Conservation (phyloP, 345 rosid species). For the Combretum micranthum region DNA sequence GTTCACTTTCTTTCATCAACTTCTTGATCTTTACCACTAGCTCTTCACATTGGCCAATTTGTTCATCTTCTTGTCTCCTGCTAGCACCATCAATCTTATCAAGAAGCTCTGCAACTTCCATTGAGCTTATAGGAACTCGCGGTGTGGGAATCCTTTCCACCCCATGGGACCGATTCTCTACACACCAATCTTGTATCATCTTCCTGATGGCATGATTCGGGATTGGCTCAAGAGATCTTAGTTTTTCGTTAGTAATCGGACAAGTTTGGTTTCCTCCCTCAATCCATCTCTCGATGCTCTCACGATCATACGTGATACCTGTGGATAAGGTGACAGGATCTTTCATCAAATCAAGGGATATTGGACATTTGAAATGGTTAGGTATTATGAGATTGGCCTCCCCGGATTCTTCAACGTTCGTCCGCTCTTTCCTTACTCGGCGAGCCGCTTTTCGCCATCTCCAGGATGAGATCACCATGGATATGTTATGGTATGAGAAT, state of each 20-base stretch:
- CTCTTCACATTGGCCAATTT: conserved; percentile 16
- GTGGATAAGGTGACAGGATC: conserved; percentile 85
- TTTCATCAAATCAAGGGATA: conserved; percentile 77
- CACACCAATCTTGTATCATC: conserved; percentile 81
- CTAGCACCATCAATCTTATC: conserved; percentile 11
- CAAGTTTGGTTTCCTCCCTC: conserved; percentile 60
- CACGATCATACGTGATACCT: conserved; percentile 79
- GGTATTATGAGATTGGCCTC: conserved; percentile 43
- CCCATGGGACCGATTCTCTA: conserved; percentile 43
- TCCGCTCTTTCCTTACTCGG: conserved; percentile 20
- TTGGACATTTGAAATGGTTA: conserved; percentile 67
- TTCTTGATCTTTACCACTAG: conserved; percentile 39
- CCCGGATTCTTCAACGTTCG: conserved; percentile 3
- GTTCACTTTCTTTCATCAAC: conserved; percentile 46
- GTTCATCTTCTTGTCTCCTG: conserved; percentile 14
- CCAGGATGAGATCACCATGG: conserved; percentile 46
- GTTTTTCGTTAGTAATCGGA: conserved; percentile 53
- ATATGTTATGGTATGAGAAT: no score
- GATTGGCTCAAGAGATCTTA: conserved; percentile 49
- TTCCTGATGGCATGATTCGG: conserved; percentile 69
- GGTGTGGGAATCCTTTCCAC: conserved; percentile 83
- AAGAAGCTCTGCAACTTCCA: conserved; percentile 25
- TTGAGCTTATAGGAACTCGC: conserved; percentile 50
- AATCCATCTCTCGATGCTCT: conserved; percentile 73
- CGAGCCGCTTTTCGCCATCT: conserved; percentile 34